Base-by-base conservation (phyloP, 2,329 filamentous ascomycete species). In the Xylariales sp. region DNA sequence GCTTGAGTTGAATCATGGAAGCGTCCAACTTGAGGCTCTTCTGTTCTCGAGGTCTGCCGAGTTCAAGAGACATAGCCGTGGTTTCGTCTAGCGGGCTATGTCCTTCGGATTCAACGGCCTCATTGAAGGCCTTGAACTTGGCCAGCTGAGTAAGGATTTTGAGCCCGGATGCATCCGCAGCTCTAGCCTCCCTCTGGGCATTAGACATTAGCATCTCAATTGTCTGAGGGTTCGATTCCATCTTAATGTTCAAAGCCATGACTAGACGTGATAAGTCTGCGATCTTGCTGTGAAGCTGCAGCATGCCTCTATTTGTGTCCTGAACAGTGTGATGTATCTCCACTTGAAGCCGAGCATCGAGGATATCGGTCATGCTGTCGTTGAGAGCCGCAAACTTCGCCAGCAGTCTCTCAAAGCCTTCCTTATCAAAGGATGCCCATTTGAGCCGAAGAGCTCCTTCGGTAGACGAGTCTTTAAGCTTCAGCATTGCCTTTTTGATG, bases 121-220 rank as follows among this genome's bases (percentile, higher is more conserved):
- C 63, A 31, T 72, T 73, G 49, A 73, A 73, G 2, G 70, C 70
- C 47, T 73, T 73, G 60, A 73, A 73, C 46, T 69, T 71, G 50
- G 70, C 69, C 6, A 73, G 51, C 42, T 66, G 64, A 2, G 66
- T 59, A 3, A 73, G 51, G 20, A 69, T 61, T 35, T 60, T 57
- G 5, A 71, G 54, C 1, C 61, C 63, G 16, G 65, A 60, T 11
- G 62, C 61, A 29, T 70, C 66, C 32, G 61, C 62, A 14, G 61
- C 60, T 29, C 60, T 24, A 8, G 20, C 38, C 12, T 40, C 19
- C 10, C 15, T 56, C 42, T 66, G 62, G 1, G 53, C 41, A 16
- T 54, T 56, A 2, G 63, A 61, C 51, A 63, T 56, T 11, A 56
- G 55, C 4, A 59, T 5, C 59, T 8, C 52, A 36, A 6, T 52